These are phyloP conservation scores for Fusarium guadeloupense DNA, from an alignment of 2,329 filamentous ascomycete genomes.

Conservation along the genomic window DNA sequence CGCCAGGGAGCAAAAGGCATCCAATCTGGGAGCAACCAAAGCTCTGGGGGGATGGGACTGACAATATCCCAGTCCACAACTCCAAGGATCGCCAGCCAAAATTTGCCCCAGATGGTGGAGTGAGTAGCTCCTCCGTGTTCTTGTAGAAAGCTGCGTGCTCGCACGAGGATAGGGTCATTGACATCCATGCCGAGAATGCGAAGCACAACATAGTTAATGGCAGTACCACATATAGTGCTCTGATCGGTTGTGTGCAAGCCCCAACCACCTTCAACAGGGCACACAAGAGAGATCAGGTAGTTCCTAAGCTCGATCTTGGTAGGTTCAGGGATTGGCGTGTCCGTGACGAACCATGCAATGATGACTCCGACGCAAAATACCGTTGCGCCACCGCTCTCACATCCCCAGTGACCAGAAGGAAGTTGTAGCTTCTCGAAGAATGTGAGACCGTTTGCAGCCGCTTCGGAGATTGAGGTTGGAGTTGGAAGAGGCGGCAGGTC, in stretches of 20 bases:
- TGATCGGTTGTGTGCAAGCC: conserved; percentile 93
- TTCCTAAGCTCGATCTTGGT: conserved; percentile 90
- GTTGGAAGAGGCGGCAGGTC: conserved; percentile 74
- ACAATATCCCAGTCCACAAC: conserved; percentile 89
- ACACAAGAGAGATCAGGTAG: conserved; percentile 84
- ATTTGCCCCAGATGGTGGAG: conserved; percentile 94
- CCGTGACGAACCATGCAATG: conserved; percentile 85
- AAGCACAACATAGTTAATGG: conserved; percentile 84
- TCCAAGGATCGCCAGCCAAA: conserved; percentile 87
- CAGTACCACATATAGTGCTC: conserved; percentile 88
- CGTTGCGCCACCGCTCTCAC: conserved; percentile 96
- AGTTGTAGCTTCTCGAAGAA: conserved; percentile 93
- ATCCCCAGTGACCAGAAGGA: conserved; percentile 89
- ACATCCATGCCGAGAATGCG: conserved; percentile 83
- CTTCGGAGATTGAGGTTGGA: conserved; percentile 76
- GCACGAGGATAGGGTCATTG: conserved; percentile 83
- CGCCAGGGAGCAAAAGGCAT: conserved; percentile 86
- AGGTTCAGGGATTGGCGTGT: conserved; percentile 81
- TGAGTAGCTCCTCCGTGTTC: conserved; percentile 84
- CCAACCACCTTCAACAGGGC: conserved; percentile 92
- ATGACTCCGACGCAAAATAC: conserved; percentile 88
- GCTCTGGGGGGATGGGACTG: conserved; percentile 89
- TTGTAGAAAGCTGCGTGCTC: conserved; percentile 82
- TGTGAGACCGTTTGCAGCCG: conserved; percentile 80
- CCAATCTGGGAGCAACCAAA: conserved; percentile 93